A percentile compares a stretch with the other conserved stretches of the same genome.
These are phyloP conservation scores for Fagopyrum esculentum DNA, from an alignment of 148 eudicot genomes.

Conservation along the genomic window DNA sequence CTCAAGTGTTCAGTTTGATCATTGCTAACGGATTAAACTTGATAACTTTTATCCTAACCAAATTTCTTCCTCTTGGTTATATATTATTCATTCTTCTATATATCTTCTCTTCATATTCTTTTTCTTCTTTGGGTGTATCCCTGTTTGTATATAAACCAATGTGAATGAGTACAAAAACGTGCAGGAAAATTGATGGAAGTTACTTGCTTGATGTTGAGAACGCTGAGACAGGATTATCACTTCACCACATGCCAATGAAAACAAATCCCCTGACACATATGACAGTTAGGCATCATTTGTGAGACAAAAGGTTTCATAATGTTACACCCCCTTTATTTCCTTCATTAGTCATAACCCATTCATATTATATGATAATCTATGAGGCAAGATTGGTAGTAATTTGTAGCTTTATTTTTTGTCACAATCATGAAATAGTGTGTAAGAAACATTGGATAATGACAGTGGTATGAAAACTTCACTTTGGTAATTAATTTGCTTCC, in stretches of 20 bases:
- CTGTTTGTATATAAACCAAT: background rate
- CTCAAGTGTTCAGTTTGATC: too few species aligned
- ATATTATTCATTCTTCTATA: background rate
- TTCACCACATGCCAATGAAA: slow-evolving; percentile 9
- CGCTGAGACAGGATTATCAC: slow-evolving; percentile 8
- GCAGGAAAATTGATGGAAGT: slow-evolving; percentile 19
- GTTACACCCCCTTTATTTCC: background rate
- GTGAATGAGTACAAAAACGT: background rate
- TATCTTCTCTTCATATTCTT: background rate
- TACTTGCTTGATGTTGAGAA: slow-evolving; percentile 12
- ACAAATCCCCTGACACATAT: background rate
- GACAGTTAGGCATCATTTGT: background rate
- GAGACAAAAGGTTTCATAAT: background rate
- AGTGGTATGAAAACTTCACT: background rate
- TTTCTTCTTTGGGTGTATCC: background rate
- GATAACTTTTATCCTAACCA: too few species aligned
- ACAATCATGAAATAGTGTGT: background rate
- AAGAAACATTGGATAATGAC: background rate
- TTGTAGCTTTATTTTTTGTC: background rate
- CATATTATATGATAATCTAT: too few species aligned
- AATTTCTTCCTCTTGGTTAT: too few species aligned
- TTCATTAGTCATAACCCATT: background rate
- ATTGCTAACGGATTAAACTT: too few species aligned
- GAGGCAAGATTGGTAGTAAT: too few species aligned
- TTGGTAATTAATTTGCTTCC: background rate